These are phyloP conservation scores for Yarrowia osloensis DNA, from an alignment of 805 yeast genomes.

Conservation along the genomic window DNA sequence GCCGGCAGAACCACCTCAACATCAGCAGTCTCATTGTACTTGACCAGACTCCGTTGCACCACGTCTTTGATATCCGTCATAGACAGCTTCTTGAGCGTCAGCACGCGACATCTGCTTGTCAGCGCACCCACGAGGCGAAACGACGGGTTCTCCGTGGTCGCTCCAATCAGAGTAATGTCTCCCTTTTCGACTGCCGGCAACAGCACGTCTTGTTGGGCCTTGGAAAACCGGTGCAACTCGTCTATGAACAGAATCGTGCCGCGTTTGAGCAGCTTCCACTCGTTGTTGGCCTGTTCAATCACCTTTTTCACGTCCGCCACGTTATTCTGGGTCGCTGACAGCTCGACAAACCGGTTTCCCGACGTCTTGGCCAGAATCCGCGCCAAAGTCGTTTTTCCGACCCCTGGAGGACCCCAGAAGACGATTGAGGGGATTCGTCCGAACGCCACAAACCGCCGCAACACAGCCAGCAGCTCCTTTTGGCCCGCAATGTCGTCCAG, in stretches of 20 bases:
- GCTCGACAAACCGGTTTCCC: slow-evolving; percentile 61
- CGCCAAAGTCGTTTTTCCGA: slow-evolving; percentile 85
- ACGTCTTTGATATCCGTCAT: slow-evolving; percentile 55
- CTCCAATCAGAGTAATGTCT: slow-evolving; percentile 72
- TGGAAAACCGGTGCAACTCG: slow-evolving; percentile 87
- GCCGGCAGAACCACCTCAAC: slow-evolving; percentile 48
- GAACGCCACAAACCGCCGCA: slow-evolving; percentile 62
- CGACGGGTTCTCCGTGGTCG: slow-evolving; percentile 96
- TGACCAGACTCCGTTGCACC: slow-evolving; percentile 57
- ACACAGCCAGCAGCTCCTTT: slow-evolving; percentile 66
- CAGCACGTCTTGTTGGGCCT: slow-evolving; percentile 84
- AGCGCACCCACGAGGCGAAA: slow-evolving; percentile 80
- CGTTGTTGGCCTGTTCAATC: slow-evolving; percentile 53
- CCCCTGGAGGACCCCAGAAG: slow-evolving; percentile 95
- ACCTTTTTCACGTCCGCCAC: slow-evolving; percentile 64
- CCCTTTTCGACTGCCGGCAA: slow-evolving; percentile 85
- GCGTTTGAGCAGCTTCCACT: slow-evolving; percentile 52
- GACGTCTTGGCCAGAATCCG: slow-evolving; percentile 56
- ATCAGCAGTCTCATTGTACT: slow-evolving; percentile 58
- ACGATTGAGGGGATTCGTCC: slow-evolving; percentile 71
- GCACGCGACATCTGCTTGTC: slow-evolving; percentile 79
- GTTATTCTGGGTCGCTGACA: slow-evolving; percentile 80
- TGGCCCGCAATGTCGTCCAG: slow-evolving; percentile 83
- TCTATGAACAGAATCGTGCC: slow-evolving; percentile 80
- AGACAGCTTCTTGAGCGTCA: slow-evolving; percentile 60